Percentiles rank a stretch among this genome's conserved stretches.
phyloP scores from a whole-genome alignment of 139 green algal genomes.

The Chlamydomonas urium region DNA sequence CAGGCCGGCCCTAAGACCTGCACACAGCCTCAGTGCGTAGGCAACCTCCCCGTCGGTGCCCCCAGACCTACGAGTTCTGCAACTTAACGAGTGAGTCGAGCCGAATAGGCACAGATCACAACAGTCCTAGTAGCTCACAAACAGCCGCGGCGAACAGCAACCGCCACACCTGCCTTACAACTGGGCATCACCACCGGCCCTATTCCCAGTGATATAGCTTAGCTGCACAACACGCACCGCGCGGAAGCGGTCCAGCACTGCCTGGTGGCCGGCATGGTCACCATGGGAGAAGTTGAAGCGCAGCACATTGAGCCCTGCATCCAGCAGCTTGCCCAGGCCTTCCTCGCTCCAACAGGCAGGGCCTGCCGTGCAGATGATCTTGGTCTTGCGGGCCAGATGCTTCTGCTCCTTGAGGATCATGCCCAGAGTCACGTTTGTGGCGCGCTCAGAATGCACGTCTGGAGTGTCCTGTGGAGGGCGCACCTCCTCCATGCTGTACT shows the following conservation, averaged over 20 bases:
- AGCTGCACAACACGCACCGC: slow-evolving; percentile 40
- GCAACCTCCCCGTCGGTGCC: no score
- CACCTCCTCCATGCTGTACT: slow-evolving; percentile 44
- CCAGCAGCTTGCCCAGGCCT: slow-evolving; percentile 50
- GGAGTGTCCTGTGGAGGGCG: slow-evolving; percentile 23
- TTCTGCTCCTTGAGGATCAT: slow-evolving; percentile 43
- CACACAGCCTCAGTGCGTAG: no score
- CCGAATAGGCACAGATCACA: no score
- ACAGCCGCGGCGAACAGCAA: no score
- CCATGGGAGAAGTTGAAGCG: slow-evolving; percentile 84
- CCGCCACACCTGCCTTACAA: no score
- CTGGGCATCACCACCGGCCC: no score
- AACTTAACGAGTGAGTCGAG: no score
- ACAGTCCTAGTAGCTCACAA: no score
- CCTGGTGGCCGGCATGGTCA: slow-evolving; percentile 44
- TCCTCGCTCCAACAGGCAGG: slow-evolving; percentile 59
- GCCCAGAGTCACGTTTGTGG: slow-evolving; percentile 44
- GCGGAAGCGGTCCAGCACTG: slow-evolving; percentile 54
- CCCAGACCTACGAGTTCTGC: no score
- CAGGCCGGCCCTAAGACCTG: no score
- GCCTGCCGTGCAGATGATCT: slow-evolving; percentile 67
- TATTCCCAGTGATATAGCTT: no score
- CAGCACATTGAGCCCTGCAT: slow-evolving; percentile 54
- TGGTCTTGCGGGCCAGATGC: slow-evolving; percentile 56
- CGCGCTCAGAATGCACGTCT: slow-evolving; percentile 44